These are phyloP conservation scores for Raphanus raphanistrum DNA, from an alignment of 345 rosid genomes.

Conservation along the genomic window DNA sequence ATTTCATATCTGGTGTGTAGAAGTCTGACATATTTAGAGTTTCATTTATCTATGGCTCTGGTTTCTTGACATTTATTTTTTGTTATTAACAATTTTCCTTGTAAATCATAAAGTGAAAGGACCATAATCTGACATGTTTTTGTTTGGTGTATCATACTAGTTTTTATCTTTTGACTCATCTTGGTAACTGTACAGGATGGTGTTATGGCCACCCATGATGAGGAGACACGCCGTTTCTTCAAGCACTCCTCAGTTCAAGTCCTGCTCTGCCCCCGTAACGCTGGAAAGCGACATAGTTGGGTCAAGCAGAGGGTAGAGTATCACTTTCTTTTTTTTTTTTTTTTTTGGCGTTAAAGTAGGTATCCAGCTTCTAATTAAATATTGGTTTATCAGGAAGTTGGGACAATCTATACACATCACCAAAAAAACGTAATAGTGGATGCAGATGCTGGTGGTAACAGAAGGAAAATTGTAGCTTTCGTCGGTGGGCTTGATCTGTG, in stretches of 20 bases:
- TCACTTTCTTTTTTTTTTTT: constrained; percentile 5
- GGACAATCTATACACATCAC: constrained; percentile 91
- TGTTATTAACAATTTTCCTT: background rate
- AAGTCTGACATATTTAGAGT: background rate
- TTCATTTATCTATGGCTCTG: background rate
- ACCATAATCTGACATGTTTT: constrained; percentile 4
- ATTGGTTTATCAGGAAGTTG: constrained; percentile 68
- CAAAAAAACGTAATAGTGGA: constrained; percentile 92
- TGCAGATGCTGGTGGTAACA: constrained; percentile 75
- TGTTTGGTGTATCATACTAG: background rate
- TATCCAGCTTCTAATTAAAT: constrained; percentile 15
- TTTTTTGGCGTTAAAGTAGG: background rate
- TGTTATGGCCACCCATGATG: constrained; percentile 92
- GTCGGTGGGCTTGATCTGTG: constrained; percentile 97
- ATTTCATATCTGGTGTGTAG: background rate
- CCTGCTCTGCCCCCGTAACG: constrained; percentile 86
- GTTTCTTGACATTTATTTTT: constrained; percentile 11
- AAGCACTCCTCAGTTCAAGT: constrained; percentile 93
- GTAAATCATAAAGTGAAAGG: background rate
- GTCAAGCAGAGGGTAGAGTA: constrained; percentile 67
- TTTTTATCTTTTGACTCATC: background rate
- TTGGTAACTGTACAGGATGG: constrained; percentile 65
- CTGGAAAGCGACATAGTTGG: constrained; percentile 96
- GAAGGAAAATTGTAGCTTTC: constrained; percentile 86
- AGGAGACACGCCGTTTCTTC: constrained; percentile 92